These are phyloP conservation scores for Hypoxylon perforatum DNA, from an alignment of 495 filamentous ascomycete species.

Conservation along the genomic window DNA sequence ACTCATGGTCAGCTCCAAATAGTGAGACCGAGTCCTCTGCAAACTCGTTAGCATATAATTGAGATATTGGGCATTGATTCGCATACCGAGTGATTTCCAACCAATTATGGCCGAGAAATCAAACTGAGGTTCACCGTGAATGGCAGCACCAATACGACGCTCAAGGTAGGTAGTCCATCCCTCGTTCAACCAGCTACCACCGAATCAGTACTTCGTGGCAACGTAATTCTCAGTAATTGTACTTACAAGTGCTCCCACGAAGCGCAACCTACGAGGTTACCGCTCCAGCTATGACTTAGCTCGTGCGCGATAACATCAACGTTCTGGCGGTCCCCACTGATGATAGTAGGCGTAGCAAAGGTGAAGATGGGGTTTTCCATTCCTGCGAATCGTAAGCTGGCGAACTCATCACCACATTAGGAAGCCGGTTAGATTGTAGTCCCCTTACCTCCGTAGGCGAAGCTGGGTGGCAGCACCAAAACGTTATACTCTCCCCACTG, in stretches of 20 bases:
- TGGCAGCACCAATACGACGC: conserved; percentile 72
- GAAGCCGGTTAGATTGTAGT: not conserved
- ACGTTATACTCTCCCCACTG: conserved; percentile 96
- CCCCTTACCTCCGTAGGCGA: conserved; percentile 76
- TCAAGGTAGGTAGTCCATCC: conserved; percentile 97
- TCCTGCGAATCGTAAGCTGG: conserved; percentile 58
- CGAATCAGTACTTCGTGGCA: conserved; percentile 22
- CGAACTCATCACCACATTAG: not conserved
- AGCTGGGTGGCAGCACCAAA: conserved; percentile 87
- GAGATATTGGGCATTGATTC: not conserved
- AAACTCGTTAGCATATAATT: conserved; percentile 49
- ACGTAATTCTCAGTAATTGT: not conserved
- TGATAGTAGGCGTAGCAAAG: conserved; percentile 91
- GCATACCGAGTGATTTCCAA: conserved; percentile 69
- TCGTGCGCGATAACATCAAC: conserved; percentile 98
- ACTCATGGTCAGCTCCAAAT: conserved; percentile 85
- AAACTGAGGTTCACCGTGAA: conserved; percentile 84
- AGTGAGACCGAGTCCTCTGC: conserved; percentile 76
- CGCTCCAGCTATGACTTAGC: conserved; percentile 90
- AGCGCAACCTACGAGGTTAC: conserved; percentile 89
- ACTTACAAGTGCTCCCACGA: conserved; percentile 92
- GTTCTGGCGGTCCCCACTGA: conserved; percentile 91
- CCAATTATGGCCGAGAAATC: conserved; percentile 95
- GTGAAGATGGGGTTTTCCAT: conserved; percentile 98
- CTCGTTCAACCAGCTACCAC: conserved; percentile 83